Evolutionary conservation across 345 rosid genomes (phyloP).

Genomic region (Adansonia digitata): DNA sequence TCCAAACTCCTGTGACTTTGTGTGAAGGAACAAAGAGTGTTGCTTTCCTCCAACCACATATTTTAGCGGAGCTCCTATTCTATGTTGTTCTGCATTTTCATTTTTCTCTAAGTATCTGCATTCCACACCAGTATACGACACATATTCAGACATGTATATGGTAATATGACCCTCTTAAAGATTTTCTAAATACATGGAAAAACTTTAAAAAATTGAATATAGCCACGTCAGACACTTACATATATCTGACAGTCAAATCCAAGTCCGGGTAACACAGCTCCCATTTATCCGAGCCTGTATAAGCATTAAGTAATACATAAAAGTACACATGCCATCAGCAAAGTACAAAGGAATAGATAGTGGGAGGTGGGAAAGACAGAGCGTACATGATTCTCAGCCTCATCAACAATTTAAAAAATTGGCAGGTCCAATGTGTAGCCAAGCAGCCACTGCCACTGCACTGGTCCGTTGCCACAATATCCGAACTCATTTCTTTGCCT

Average conservation of each 20-base stretch:
- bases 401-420: not conserved
- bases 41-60: not conserved
- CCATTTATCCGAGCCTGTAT: not conserved
- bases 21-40: not conserved
- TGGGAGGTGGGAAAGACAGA: not conserved
- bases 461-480: not conserved
- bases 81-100: too few relatives aligned
- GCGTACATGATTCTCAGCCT: not conserved
- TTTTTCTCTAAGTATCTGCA: too few relatives aligned
- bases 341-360: not conserved
- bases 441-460: not conserved
- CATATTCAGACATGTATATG: too few relatives aligned
- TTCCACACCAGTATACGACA: too few relatives aligned
- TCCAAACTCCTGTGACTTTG: not conserved
- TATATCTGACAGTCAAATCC: too few relatives aligned
- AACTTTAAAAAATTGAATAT: too few relatives aligned
- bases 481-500: constrained; percentile 43
- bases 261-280: too few relatives aligned
- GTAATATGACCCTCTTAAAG: too few relatives aligned
- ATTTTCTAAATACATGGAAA: too few relatives aligned
- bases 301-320: not conserved
- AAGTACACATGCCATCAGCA: not conserved
- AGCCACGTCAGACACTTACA: too few relatives aligned
- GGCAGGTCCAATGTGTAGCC: not conserved
- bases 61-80: not conserved